Evolutionary conservation across 2,329 filamentous ascomycete genomes (phyloP).

Genomic region (Colletotrichum sp.): DNA sequence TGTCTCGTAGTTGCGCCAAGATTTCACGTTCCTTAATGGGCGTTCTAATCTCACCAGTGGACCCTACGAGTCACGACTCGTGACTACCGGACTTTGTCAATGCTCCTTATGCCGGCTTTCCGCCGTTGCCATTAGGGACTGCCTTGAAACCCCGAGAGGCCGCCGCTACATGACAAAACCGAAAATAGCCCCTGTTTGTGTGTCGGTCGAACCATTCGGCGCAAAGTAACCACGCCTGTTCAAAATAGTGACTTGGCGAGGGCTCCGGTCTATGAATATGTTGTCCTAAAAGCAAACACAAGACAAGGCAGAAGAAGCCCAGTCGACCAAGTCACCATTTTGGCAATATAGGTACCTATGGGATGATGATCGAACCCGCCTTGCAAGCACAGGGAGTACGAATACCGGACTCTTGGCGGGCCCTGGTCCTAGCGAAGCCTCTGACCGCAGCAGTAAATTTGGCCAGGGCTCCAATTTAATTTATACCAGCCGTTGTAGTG

Average conservation of each 20-base stretch:
- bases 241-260: neutral
- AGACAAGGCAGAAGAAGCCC: neutral
- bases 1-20: neutral
- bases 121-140: neutral
- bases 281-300: neutral
- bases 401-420: neutral
- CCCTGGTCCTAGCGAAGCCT: neutral
- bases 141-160: neutral
- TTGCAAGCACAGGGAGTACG: neutral
- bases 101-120: neutral
- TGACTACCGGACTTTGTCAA: neutral
- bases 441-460: neutral
- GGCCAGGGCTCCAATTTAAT: neutral
- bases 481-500: neutral
- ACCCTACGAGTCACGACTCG: neutral
- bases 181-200: neutral
- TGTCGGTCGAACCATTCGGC: neutral
- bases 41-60: neutral
- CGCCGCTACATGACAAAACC: neutral
- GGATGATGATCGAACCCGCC: rapidly evolving
- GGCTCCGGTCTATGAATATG: neutral
- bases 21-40: neutral
- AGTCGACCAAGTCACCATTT: rapidly evolving
- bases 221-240: neutral
- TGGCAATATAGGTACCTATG: neutral